phyloP scores from a whole-genome alignment of 2,329 filamentous ascomycete species.

The Cladosporium sp. region DNA sequence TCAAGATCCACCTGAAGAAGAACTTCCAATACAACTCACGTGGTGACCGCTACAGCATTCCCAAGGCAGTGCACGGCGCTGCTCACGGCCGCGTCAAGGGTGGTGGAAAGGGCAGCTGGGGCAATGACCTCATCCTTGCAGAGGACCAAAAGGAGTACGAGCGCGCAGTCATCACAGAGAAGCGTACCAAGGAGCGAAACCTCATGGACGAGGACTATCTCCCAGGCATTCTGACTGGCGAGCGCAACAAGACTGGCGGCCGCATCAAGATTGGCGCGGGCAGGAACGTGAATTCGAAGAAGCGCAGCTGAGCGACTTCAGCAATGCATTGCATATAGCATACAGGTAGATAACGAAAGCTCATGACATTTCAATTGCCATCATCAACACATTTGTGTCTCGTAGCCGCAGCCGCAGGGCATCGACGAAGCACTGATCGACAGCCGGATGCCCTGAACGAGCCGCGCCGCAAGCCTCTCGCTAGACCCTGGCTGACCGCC shows the following conservation, averaged over 20 bases:
- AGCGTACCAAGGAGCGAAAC: conserved; percentile 66
- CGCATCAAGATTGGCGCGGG: conserved; percentile 80
- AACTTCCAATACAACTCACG: conserved; percentile 96
- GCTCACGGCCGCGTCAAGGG: conserved; percentile 69
- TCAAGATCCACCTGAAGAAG: conserved; percentile 81
- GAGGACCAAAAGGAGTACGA: conserved; percentile 96
- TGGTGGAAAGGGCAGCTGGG: conserved; percentile 86
- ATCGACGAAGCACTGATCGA: not conserved
- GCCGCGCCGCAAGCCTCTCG: not conserved
- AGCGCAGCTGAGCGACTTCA: conserved; percentile 38
- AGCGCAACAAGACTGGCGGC: no score
- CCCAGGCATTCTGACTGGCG: conserved; percentile 77
- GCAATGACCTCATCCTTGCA: conserved; percentile 73
- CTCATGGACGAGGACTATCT: conserved; percentile 95
- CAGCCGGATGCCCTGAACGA: conserved; percentile 8
- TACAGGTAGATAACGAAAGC: conserved; percentile 11
- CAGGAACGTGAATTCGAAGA: conserved; percentile 76
- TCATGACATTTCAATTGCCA: conserved; percentile 1
- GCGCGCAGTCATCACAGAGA: conserved; percentile 59
- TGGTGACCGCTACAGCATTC: conserved; percentile 87
- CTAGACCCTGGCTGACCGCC: conserved; percentile 3
- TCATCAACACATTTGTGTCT: not conserved
- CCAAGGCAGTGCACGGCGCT: conserved; percentile 79
- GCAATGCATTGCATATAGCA: not conserved
- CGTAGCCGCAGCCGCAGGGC: not conserved